A percentile compares a stretch with the other conserved stretches of the same genome.
Evolutionary conservation across 371 early-diverging fungal genomes (phyloP).

Genomic region (Rhizopus sp.): DNA sequence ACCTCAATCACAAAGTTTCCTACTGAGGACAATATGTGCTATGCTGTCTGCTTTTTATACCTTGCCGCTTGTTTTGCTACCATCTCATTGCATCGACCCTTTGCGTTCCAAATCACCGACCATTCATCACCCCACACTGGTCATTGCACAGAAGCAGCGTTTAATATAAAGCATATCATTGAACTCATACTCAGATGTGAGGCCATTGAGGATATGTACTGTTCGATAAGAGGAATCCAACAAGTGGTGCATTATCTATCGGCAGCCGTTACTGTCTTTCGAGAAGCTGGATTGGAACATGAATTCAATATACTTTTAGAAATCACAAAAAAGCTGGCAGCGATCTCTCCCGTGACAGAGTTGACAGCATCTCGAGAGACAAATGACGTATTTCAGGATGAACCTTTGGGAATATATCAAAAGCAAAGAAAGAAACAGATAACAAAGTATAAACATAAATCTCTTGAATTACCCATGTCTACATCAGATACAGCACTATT

Average conservation of each 20-base stretch:
- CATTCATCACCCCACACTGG: constrained; percentile 16
- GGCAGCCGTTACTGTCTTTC: constrained; percentile 39
- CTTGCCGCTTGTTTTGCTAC: constrained; percentile 23
- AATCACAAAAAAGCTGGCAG: constrained; percentile 14
- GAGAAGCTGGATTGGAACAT: neutral
- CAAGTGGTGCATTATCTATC: constrained; percentile 46
- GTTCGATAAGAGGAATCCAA: constrained; percentile 42
- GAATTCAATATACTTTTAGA: constrained; percentile 5
- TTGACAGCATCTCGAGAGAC: neutral
- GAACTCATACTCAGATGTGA: constrained; percentile 26
- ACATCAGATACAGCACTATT: too few relatives aligned
- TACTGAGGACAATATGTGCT: constrained; percentile 19
- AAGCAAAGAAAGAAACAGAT: too few relatives aligned
- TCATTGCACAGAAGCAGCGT: constrained; percentile 30
- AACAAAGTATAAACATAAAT: too few relatives aligned
- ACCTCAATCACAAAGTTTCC: constrained; percentile 15
- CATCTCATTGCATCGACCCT: constrained; percentile 24
- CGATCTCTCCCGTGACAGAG: constrained; percentile 26
- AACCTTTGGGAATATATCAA: too few relatives aligned
- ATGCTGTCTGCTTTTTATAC: constrained; percentile 26
- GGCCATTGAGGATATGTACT: constrained; percentile 40
- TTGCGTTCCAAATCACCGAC: neutral
- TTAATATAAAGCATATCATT: constrained; percentile 26
- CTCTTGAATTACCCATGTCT: too few relatives aligned
- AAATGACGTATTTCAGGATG: neutral